Evolutionary conservation across 805 yeast species (phyloP).

Genomic region (Candida xyloterini): DNA sequence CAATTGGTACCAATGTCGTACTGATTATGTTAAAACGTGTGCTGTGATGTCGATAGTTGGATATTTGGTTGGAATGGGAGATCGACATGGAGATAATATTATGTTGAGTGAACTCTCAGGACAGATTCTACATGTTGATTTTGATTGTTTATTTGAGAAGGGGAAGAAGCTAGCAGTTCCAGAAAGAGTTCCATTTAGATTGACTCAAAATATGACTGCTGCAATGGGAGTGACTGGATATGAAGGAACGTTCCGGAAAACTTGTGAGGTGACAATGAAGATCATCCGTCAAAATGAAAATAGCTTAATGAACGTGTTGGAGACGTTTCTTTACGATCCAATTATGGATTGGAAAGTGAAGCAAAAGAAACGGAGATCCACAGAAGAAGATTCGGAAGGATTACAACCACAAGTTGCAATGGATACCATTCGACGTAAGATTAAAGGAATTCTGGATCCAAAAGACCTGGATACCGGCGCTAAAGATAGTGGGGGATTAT

Average conservation of each 20-base stretch:
- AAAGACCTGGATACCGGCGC: conserved; percentile 44
- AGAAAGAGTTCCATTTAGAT: conserved; percentile 89
- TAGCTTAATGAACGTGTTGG: conserved; percentile 83
- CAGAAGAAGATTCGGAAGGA: conserved; percentile 26
- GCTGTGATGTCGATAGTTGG: conserved; percentile 99
- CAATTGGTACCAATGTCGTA: conserved; percentile 80
- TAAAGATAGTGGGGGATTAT: conserved; percentile 52
- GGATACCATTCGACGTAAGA: conserved; percentile 68
- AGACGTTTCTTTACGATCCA: conserved; percentile 90
- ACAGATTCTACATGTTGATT: conserved; percentile 86
- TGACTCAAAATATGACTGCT: conserved; percentile 84
- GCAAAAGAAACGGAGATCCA: conserved; percentile 36
- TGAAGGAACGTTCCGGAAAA: conserved; percentile 83
- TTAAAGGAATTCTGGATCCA: conserved; percentile 76
- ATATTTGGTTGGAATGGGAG: conserved; percentile 90
- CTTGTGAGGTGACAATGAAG: conserved; percentile 79
- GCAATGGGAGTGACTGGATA: conserved; percentile 83
- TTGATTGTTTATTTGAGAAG: conserved; percentile 93
- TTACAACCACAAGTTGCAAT: conserved; percentile 63
- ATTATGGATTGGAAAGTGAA: conserved; percentile 67
- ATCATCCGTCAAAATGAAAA: conserved; percentile 77
- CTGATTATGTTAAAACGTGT: conserved; percentile 67
- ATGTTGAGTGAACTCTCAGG: conserved; percentile 73
- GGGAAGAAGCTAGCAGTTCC: conserved; percentile 73
- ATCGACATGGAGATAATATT: conserved; percentile 92